Percentiles rank a stretch among this genome's conserved stretches.
Conservation (phyloP, 176 grass and related monocot species). For the Carex parvula region DNA sequence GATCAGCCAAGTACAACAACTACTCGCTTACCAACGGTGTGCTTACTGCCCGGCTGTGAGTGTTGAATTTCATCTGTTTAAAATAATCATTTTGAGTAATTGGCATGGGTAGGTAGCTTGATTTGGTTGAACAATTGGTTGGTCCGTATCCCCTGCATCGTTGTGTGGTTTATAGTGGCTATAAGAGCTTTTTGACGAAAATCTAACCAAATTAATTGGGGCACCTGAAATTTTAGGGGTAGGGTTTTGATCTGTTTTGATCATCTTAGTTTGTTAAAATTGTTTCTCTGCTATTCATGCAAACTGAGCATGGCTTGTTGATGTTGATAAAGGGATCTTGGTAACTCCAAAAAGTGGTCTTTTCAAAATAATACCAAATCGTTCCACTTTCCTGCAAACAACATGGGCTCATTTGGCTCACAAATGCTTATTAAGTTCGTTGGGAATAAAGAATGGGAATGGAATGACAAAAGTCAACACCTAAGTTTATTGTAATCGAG, state of each 20-base stretch:
- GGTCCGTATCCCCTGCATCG: not conserved
- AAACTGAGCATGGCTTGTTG: not conserved
- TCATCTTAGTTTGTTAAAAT: not conserved
- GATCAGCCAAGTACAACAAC: slow-evolving; percentile 44
- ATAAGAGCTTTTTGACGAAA: not conserved
- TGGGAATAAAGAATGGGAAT: no score
- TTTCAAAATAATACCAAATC: no score
- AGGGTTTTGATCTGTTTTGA: not conserved
- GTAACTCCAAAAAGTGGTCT: no score
- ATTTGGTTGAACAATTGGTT: not conserved
- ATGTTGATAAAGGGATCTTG: no score
- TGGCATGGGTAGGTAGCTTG: not conserved
- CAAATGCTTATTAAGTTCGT: no score
- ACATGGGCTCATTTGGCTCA: no score
- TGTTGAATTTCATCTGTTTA: not conserved
- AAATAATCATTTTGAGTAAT: not conserved
- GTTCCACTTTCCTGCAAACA: no score
- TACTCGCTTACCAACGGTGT: slow-evolving; percentile 42
- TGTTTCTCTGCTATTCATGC: not conserved
- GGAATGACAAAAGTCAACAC: no score
- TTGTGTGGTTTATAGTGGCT: not conserved
- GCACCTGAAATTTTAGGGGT: not conserved
- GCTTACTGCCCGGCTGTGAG: slow-evolving; percentile 49
- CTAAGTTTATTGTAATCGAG: no score
- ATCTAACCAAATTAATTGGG: not conserved